These are phyloP conservation scores for Amanita pallidorosea DNA, from an alignment of 768 basidiomycete species.

Conservation along the genomic window DNA sequence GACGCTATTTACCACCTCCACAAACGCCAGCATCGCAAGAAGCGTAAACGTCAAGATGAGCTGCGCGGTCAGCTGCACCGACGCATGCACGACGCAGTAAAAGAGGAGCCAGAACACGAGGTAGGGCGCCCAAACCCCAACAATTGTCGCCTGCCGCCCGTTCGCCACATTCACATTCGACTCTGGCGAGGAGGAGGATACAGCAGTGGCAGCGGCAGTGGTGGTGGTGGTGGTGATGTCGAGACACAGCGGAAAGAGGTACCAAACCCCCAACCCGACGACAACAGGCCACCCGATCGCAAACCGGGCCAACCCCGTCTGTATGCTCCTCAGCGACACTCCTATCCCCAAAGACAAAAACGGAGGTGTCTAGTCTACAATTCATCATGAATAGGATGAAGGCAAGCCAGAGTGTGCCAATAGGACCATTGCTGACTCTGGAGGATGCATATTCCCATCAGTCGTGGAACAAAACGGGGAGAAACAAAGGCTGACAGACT, in stretches of 20 bases:
- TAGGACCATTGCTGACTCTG: too few relatives aligned
- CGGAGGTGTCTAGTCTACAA: too few relatives aligned
- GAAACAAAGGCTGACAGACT: too few relatives aligned
- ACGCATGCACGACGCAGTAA: slow-evolving; percentile 51
- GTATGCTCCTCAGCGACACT: slow-evolving; percentile 28
- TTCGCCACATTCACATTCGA: too few relatives aligned
- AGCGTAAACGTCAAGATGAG: slow-evolving; percentile 55
- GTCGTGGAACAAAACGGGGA: too few relatives aligned
- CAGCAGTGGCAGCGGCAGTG: too few relatives aligned
- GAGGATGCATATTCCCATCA: too few relatives aligned
- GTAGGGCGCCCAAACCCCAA: slow-evolving; percentile 81
- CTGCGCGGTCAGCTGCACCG: slow-evolving; percentile 77
- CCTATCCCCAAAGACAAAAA: too few relatives aligned
- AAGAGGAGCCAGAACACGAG: slow-evolving; percentile 68
- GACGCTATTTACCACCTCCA: slow-evolving; percentile 75
- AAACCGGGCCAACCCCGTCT: slow-evolving; percentile 54
- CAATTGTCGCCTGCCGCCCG: slow-evolving; percentile 36
- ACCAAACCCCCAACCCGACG: too few relatives aligned
- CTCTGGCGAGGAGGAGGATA: too few relatives aligned
- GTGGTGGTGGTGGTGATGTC: slow-evolving; percentile 39
- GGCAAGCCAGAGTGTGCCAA: too few relatives aligned
- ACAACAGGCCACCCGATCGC: slow-evolving; percentile 51
- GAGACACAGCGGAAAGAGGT: slow-evolving; percentile 51
- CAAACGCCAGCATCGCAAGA: slow-evolving; percentile 58
- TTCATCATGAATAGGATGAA: too few relatives aligned